These are phyloP conservation scores for Albophoma yamanashiensis DNA, from an alignment of 2,329 filamentous ascomycete genomes.

Conservation along the genomic window DNA sequence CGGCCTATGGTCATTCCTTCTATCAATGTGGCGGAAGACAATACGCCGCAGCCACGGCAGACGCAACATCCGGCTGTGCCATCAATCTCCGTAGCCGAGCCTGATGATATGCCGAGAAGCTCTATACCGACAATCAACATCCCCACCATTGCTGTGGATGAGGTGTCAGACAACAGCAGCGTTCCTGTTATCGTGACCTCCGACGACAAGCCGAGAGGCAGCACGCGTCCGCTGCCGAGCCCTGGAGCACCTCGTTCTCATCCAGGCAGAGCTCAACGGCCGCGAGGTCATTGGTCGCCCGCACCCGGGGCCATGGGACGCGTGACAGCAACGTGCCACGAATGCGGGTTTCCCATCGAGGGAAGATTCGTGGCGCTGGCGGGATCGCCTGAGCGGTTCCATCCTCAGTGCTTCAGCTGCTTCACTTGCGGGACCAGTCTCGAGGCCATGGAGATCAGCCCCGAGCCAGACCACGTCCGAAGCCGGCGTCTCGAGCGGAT, in stretches of 20 bases:
- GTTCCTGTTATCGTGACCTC: constrained; percentile 37
- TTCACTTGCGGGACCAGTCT: constrained; percentile 78
- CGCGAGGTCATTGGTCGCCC: constrained; percentile 49
- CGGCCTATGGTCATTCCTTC: constrained; percentile 36
- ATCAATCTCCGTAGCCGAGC: constrained; percentile 23
- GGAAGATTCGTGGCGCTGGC: constrained; percentile 82
- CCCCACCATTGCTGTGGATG: constrained; percentile 39
- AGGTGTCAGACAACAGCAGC: constrained; percentile 21
- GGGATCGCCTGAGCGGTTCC: constrained; percentile 65
- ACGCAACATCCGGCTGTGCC: constrained; percentile 19
- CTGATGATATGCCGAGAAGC: constrained; percentile 10
- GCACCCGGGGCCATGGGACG: constrained; percentile 34
- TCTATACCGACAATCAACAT: constrained; percentile 27
- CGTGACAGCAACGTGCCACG: constrained; percentile 66
- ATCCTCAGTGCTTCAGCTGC: constrained; percentile 88
- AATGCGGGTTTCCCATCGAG: constrained; percentile 75
- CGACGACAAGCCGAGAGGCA: constrained; percentile 20
- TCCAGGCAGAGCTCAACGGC: constrained; percentile 26
- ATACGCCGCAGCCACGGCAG: constrained; percentile 20
- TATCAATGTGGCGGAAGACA: constrained; percentile 43
- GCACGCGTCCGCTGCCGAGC: constrained; percentile 29
- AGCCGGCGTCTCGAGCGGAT: constrained; percentile 66
- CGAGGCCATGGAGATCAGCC: constrained; percentile 93
- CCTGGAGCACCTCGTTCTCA: constrained; percentile 25
- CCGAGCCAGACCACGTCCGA: constrained; percentile 69